Evolutionary conservation across 306 rosid species (phyloP).

Genomic region (Luffa aegyptiaca): DNA sequence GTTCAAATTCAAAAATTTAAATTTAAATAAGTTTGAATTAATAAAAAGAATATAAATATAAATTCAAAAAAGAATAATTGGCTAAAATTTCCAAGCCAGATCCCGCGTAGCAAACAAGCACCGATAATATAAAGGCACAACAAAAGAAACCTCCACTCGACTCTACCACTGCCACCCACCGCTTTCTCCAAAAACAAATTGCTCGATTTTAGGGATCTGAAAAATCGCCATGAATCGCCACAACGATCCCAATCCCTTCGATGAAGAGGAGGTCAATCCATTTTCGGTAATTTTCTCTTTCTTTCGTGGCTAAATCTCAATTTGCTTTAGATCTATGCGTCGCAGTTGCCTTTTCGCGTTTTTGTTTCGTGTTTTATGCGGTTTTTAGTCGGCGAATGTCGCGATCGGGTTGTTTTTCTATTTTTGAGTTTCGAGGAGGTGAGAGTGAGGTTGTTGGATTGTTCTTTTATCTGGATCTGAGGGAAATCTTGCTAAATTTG

Average conservation of each 20-base stretch:
- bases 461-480: slow-evolving; percentile 8
- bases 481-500: slow-evolving; percentile 6
- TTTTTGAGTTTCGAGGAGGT: neutral
- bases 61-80: slow-evolving; percentile 5
- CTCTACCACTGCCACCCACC: neutral
- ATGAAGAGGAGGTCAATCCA: slow-evolving; percentile 87
- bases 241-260: slow-evolving; percentile 92
- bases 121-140: neutral
- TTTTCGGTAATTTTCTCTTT: slow-evolving; percentile 57
- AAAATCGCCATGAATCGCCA: slow-evolving; percentile 59
- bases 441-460: slow-evolving; percentile 4
- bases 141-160: neutral
- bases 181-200: neutral
- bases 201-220: slow-evolving; percentile 36
- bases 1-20: neutral
- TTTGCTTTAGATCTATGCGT: slow-evolving; percentile 28
- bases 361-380: neutral
- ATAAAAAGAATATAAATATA: neutral
- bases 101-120: slow-evolving; percentile 13
- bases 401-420: neutral
- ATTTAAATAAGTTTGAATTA: neutral
- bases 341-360: neutral
- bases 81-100: neutral
- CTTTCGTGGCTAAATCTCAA: neutral
- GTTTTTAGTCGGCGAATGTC: neutral